These are phyloP conservation scores for Entophlyctis helioformis DNA, from an alignment of 192 early-diverging fungal genomes.

Conservation along the genomic window DNA sequence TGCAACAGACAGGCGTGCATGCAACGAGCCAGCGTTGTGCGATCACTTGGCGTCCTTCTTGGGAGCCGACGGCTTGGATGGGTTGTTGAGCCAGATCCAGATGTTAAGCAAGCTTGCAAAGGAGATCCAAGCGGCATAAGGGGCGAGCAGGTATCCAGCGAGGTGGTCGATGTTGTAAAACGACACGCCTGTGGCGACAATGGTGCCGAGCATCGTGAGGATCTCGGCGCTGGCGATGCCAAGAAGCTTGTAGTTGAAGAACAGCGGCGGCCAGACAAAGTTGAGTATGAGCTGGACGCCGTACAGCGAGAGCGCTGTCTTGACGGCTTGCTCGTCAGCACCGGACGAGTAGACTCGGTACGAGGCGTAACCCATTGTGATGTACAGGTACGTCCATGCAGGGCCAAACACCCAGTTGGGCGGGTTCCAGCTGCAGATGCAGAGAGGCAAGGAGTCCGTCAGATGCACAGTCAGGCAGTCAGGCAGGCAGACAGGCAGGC, in stretches of 20 bases:
- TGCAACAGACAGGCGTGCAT: too few relatives aligned
- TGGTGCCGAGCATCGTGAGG: not conserved
- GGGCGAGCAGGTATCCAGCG: slow-evolving; percentile 13
- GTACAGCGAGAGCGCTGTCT: slow-evolving; percentile 8
- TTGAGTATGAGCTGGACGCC: slow-evolving; percentile 11
- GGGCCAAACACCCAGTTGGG: slow-evolving; percentile 11
- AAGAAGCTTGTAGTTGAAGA: slow-evolving; percentile 5
- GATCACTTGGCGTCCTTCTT: not conserved
- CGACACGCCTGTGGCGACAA: slow-evolving; percentile 3
- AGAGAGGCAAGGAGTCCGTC: not conserved
- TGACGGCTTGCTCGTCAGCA: not conserved
- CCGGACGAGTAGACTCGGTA: slow-evolving; percentile 1
- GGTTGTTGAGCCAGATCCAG: slow-evolving; percentile 8
- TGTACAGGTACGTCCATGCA: slow-evolving; percentile 13
- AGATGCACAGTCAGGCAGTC: not conserved
- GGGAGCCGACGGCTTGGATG: not conserved
- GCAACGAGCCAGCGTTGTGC: too few relatives aligned
- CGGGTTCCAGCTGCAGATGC: slow-evolving; percentile 6
- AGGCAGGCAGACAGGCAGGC: not conserved
- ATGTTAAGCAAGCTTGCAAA: slow-evolving; percentile 3
- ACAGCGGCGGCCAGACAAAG: slow-evolving; percentile 12
- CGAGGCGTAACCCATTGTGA: slow-evolving; percentile 9
- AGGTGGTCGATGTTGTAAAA: slow-evolving; percentile 6
- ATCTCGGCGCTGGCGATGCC: slow-evolving; percentile 7
- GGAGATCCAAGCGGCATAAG: slow-evolving; percentile 10